Evolutionary conservation across 345 rosid genomes (phyloP).

Genomic region (Lepidium sativum): DNA sequence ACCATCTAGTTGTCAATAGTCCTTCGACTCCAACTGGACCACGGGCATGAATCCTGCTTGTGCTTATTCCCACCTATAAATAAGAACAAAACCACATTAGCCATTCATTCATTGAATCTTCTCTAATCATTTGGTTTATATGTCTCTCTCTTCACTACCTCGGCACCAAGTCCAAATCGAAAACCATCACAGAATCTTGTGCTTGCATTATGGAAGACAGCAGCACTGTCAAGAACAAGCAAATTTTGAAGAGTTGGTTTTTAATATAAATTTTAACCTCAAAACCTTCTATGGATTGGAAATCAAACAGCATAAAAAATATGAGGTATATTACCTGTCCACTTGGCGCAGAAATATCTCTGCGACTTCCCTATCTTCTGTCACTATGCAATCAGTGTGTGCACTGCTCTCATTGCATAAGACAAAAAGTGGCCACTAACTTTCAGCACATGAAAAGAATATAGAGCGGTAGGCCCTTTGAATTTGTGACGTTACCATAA

Average conservation of each 20-base stretch:
- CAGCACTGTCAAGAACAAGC: slow-evolving; percentile 55
- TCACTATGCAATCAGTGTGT: slow-evolving; percentile 87
- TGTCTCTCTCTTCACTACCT: slow-evolving; percentile 46
- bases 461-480: slow-evolving; percentile 9
- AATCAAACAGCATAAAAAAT: not conserved
- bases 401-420: slow-evolving; percentile 50
- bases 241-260: not conserved
- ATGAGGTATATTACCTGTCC: slow-evolving; percentile 49
- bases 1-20: slow-evolving; percentile 92
- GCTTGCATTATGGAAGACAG: slow-evolving; percentile 97
- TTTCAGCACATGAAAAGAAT: slow-evolving; percentile 15
- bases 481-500: not conserved
- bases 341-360: slow-evolving; percentile 69
- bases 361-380: slow-evolving; percentile 69
- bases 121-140: not conserved
- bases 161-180: slow-evolving; percentile 95
- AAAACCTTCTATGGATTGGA: not conserved
- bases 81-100: not conserved
- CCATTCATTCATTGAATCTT: not conserved
- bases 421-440: slow-evolving; percentile 14
- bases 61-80: slow-evolving; percentile 89
- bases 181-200: slow-evolving; percentile 95
- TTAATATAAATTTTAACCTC: not conserved
- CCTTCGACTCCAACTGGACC: slow-evolving; percentile 99
- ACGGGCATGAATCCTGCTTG: slow-evolving; percentile 96